Evolutionary conservation across 129 eudicot genomes (phyloP).

Genomic region (Flaveria robusta): DNA sequence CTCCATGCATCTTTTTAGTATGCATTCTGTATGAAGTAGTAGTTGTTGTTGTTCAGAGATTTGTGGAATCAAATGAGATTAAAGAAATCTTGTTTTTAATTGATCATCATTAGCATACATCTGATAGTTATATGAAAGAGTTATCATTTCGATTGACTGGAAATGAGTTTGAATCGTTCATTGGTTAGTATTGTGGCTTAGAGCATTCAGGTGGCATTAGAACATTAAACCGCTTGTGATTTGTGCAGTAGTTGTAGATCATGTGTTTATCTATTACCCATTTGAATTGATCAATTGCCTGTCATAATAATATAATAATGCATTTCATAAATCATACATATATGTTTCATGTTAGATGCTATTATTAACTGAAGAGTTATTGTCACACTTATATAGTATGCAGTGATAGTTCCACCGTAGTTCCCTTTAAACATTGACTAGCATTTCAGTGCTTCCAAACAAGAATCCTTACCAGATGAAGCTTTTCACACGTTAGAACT

Average conservation of each 20-base stretch:
- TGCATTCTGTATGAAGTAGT: not conserved
- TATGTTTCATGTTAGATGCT: not conserved
- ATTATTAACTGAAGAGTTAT: not conserved
- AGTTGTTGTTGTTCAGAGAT: not conserved
- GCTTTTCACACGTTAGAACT: slow-evolving; percentile 47
- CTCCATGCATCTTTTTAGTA: not conserved
- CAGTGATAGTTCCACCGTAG: slow-evolving; percentile 71
- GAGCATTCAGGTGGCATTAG: slow-evolving; percentile 56
- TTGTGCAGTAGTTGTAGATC: slow-evolving; percentile 63
- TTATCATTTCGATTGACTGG: too few relatives aligned
- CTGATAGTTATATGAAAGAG: not conserved
- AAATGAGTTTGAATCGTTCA: too few relatives aligned
- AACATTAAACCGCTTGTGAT: slow-evolving; percentile 44
- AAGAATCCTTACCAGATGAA: slow-evolving; percentile 49
- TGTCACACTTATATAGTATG: slow-evolving; percentile 53
- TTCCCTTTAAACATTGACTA: slow-evolving; percentile 57
- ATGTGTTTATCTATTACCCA: slow-evolving; percentile 47
- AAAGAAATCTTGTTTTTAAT: not conserved
- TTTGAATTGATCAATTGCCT: slow-evolving; percentile 46
- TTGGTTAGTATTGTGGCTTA: slow-evolving; percentile 40
- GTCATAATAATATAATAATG: slow-evolving; percentile 5
- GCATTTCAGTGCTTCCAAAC: slow-evolving; percentile 63
- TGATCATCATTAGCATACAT: not conserved
- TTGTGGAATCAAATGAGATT: not conserved
- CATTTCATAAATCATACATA: not conserved